These are phyloP conservation scores for Curvularia verruculosa DNA, from an alignment of 2,329 filamentous ascomycete species.

Conservation along the genomic window DNA sequence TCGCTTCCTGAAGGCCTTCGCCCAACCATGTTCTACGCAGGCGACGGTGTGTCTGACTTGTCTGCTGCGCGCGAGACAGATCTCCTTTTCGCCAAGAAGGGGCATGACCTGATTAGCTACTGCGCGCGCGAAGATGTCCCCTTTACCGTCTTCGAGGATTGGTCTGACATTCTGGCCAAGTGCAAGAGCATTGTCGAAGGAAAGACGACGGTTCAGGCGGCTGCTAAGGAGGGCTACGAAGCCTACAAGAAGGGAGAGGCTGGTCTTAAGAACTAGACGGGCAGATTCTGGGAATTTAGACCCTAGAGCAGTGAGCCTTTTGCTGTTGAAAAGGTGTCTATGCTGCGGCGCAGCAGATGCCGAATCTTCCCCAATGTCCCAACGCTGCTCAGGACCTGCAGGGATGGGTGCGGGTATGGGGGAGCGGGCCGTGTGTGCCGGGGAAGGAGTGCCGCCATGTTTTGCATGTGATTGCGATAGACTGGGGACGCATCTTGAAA, in stretches of 20 bases:
- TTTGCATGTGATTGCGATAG: neutral
- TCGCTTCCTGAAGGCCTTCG: conserved; percentile 69
- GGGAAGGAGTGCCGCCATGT: too few relatives aligned
- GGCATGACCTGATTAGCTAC: conserved; percentile 84
- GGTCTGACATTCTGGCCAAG: conserved; percentile 76
- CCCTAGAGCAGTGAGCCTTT: neutral
- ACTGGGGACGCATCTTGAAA: conserved; percentile 5
- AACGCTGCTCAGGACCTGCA: neutral
- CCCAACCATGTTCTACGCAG: conserved; percentile 90
- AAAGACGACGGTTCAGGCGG: conserved; percentile 71
- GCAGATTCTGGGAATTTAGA: neutral
- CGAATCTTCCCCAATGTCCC: neutral
- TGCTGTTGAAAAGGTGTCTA: neutral
- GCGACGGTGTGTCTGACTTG: conserved; percentile 49
- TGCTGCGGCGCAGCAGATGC: conserved; percentile 6
- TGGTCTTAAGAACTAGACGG: conserved; percentile 37
- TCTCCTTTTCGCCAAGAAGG: conserved; percentile 90
- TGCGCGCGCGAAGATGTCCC: conserved; percentile 84
- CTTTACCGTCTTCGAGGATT: conserved; percentile 86
- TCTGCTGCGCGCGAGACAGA: conserved; percentile 89
- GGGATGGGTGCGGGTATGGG: neutral
- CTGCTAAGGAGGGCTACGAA: conserved; percentile 62
- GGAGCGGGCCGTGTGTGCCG: neutral
- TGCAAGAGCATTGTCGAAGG: conserved; percentile 78
- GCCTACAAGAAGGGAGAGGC: conserved; percentile 55